Percentiles rank a stretch among this genome's conserved stretches.
These are phyloP conservation scores for Phytopythium sindhum DNA, from an alignment of 352 stramenopile genomes.

Conservation along the genomic window DNA sequence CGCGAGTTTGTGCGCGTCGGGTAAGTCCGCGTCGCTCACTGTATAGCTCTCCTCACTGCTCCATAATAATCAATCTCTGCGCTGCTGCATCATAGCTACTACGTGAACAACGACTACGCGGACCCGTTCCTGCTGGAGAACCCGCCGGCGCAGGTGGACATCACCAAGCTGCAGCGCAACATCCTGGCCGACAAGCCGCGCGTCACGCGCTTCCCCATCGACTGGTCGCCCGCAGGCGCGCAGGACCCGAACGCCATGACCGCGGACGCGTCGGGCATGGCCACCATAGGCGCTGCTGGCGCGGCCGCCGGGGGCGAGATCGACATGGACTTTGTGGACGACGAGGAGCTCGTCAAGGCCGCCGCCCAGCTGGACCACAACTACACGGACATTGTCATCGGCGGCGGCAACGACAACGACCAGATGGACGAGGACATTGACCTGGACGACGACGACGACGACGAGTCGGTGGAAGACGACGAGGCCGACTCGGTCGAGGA, in stretches of 20 bases:
- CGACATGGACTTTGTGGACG: conserved; percentile 76
- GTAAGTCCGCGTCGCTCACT: conserved; percentile 30
- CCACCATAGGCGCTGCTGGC: conserved; percentile 7
- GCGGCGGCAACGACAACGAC: conserved; percentile 31
- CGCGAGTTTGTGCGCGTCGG: conserved; percentile 95
- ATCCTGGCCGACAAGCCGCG: conserved; percentile 97
- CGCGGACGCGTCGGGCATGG: conserved; percentile 32
- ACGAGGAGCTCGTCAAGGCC: conserved; percentile 85
- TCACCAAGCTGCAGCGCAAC: conserved; percentile 93
- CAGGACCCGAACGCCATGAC: conserved; percentile 43
- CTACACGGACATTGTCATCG: conserved; percentile 89
- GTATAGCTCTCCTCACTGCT: neutral
- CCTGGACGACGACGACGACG: conserved; percentile 59
- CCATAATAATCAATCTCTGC: neutral
- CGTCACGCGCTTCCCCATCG: conserved; percentile 94
- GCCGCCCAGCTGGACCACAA: conserved; percentile 83
- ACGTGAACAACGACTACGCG: conserved; percentile 99
- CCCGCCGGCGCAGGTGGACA: conserved; percentile 75
- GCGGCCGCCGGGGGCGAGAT: conserved; percentile 34
- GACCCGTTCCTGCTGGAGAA: conserved; percentile 87
- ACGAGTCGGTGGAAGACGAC: conserved; percentile 46
- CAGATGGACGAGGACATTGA: conserved; percentile 68
- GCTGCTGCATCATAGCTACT: conserved; percentile 81
- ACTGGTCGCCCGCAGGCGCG: conserved; percentile 85
- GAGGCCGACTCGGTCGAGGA: conserved; percentile 65